Base-by-base conservation (phyloP, 371 early-diverging fungal species). In the Mortierella sp. region DNA sequence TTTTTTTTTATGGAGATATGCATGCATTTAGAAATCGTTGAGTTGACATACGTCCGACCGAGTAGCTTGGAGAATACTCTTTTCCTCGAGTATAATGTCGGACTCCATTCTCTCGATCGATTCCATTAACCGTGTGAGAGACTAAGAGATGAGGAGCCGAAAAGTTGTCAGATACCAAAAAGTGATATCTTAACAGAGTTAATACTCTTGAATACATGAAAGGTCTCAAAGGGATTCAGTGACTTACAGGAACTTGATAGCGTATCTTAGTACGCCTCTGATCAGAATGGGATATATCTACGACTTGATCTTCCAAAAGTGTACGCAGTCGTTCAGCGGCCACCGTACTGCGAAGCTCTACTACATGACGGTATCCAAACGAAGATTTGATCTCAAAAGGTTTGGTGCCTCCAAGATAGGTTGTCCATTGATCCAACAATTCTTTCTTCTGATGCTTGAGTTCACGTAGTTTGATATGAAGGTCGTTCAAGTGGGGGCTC, bases 41-140 rank as follows among this genome's bases (percentile, higher is more conserved):
- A 16, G 16, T 29, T 51, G 19, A 23, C 15, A 5, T 72, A 73
- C 80, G 52, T 62, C 81, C 7, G 56, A 21, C 9, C 83, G 65
- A 1, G 85, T 72, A 14, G 84, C 71, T 21, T 75, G 84, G 62
- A 87, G 86, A 21, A 88, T 81, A 23, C 82, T 69, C 26, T 63
- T 77, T 60, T 90, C 91, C 14, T 86, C 46, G 47, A 86, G 82
- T 0, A 84, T 72, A 44, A 90, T 86, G 44, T 83, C 80, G 0
- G 83, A 71, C 58, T 86, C 82, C 26, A 84, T 70, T 45, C 70
- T 68, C 47, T 86, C 86, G 18, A 90, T 75, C 4, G 80, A 68
- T 3, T 85, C 82, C 25, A 88, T 86, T 0, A 90, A 47, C n/a
- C 71, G 64, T 1, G 87, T 56, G 1, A 79, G 26, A 0, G 60